Evolutionary conservation across 257 asterid species (phyloP).

Genomic region (Thymus mandschuricus): DNA sequence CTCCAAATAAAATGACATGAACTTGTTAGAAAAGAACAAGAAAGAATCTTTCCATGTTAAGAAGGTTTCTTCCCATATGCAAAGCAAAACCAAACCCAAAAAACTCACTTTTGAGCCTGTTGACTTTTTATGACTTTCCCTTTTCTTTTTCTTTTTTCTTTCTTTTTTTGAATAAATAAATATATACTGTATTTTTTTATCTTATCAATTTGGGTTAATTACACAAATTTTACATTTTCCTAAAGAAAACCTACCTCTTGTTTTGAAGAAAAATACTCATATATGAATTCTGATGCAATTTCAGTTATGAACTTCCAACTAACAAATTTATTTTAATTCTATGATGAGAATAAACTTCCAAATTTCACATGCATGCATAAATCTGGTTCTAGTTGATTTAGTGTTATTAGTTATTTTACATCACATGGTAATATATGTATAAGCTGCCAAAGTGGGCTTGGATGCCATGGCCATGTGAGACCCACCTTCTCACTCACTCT

Average conservation of each 20-base stretch:
- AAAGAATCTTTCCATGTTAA: conserved; percentile 45
- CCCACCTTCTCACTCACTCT: conserved; percentile 30
- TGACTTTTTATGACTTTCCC: conserved; percentile 6
- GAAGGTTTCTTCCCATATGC: conserved; percentile 17
- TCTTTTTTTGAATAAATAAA: too few relatives aligned
- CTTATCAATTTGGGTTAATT: background rate
- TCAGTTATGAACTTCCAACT: conserved; percentile 20
- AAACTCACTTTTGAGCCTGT: background rate
- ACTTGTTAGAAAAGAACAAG: conserved; percentile 21
- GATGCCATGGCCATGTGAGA: conserved; percentile 50
- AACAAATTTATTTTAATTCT: background rate
- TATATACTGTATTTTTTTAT: background rate
- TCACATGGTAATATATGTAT: conserved; percentile 37
- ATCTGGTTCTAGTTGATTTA: background rate
- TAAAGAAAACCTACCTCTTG: too few relatives aligned
- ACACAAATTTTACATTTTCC: too few relatives aligned
- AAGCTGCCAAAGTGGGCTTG: conserved; percentile 27
- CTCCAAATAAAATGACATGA: background rate
- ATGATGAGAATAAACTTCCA: conserved; percentile 35
- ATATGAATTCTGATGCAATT: too few relatives aligned
- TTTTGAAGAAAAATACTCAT: too few relatives aligned
- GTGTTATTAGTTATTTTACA: conserved; percentile 1
- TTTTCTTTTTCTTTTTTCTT: background rate
- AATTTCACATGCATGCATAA: conserved; percentile 53
- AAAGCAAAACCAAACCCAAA: background rate